These are phyloP conservation scores for Artomyces pyxidatus DNA, from an alignment of 768 basidiomycete genomes.

Conservation along the genomic window DNA sequence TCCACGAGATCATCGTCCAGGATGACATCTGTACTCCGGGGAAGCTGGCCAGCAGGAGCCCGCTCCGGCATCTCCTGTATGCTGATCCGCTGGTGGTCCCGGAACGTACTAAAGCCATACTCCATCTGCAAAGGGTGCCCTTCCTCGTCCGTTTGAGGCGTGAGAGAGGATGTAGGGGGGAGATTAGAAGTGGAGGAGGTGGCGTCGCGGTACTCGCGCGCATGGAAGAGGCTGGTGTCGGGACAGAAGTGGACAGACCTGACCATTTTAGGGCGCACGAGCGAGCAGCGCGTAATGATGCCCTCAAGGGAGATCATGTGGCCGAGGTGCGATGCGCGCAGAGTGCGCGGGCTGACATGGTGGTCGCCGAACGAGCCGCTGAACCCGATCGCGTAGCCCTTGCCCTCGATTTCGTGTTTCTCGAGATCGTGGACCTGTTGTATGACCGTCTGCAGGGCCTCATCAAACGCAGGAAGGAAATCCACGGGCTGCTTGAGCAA, in stretches of 20 bases:
- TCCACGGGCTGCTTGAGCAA: slow-evolving; percentile 83
- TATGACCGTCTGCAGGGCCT: slow-evolving; percentile 68
- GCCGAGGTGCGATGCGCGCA: slow-evolving; percentile 81
- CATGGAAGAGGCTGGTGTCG: slow-evolving; percentile 76
- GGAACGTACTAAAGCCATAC: slow-evolving; percentile 85
- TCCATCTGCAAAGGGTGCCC: slow-evolving; percentile 84
- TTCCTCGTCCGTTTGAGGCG: slow-evolving; percentile 89
- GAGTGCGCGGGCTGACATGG: slow-evolving; percentile 90
- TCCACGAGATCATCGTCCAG: slow-evolving; percentile 96
- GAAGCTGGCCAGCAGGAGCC: slow-evolving; percentile 93
- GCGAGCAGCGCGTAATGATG: slow-evolving; percentile 95
- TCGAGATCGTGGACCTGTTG: slow-evolving; percentile 65
- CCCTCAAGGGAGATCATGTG: slow-evolving; percentile 98
- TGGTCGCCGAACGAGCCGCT: slow-evolving; percentile 97
- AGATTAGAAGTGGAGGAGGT: slow-evolving; percentile 80
- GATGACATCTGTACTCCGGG: slow-evolving; percentile 92
- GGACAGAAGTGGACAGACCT: slow-evolving; percentile 94
- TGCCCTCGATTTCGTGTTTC: slow-evolving; percentile 76
- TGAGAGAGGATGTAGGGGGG: slow-evolving; percentile 78
- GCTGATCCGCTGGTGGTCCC: slow-evolving; percentile 94
- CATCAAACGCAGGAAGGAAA: slow-evolving; percentile 84
- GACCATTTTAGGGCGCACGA: slow-evolving; percentile 98
- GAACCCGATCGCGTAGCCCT: slow-evolving; percentile 81
- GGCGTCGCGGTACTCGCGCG: slow-evolving; percentile 88
- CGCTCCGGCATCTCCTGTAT: slow-evolving; percentile 99